Base-by-base conservation (phyloP, 2,329 filamentous ascomycete genomes). In the Arthrobotrys iridis region DNA sequence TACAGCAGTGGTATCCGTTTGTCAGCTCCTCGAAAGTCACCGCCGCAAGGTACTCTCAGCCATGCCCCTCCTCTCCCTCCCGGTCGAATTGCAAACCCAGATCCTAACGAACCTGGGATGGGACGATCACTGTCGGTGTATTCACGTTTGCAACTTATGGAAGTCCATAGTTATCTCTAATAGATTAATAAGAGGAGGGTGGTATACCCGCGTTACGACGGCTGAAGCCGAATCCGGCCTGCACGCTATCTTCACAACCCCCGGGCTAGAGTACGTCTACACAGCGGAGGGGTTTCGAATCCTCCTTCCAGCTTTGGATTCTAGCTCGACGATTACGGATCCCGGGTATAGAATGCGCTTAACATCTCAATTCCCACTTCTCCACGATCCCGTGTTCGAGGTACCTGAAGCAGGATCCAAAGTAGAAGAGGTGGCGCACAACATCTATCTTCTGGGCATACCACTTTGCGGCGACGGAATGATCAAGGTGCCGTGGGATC, bases 141-240 rank as follows among this genome's bases (percentile, higher is more conserved):
- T 43, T n/a, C 37, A 52, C 33, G 70, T 74, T 37, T 74, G 70
- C 55, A 62, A 46, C 10, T 45, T 67, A 6, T 74, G 70, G 70
- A 41, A 24, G 11, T 45, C 52, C 4, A 60, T 74, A 30, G 48
- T 74, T 30, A 15, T 55, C 15, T 60, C 70, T 3, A 74, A 35
- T 24, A 43, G 28, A 30, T 8, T n/a, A 28, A 18, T 74, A 24
- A 74, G 46, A 20, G 37, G 55, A 7, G n/a, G 8, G 10, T 60
- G 70, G 62, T 74, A 74, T 11, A 48, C 37, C 3, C 7, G 8
- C 11, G 35, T 40, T 15, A 8, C 26, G 0, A 40, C 41, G 3
- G 11, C 45, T 4, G 26, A 46, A 4, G 40, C 28, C 10, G 52
- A 60, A 13, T 57, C 70, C n/a, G 57, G 45, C 1, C 30, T 67